Base-by-base conservation (phyloP, 164 flowering plant genomes). In the Warburgia ugandensis region DNA sequence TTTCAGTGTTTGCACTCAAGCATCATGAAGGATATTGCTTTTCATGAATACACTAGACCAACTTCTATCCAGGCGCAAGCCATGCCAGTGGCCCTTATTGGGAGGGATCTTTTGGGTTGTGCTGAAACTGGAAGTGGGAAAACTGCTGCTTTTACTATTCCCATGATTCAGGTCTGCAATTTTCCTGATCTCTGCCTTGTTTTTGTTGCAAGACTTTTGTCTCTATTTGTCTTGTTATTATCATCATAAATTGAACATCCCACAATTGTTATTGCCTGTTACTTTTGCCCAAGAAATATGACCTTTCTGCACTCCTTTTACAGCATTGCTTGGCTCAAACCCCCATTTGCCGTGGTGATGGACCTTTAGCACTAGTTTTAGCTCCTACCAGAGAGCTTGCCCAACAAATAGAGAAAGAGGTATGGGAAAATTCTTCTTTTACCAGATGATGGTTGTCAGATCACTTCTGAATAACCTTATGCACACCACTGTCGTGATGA, bases 331-430 rank as follows among this genome's bases (percentile, higher is more conserved):
- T 77, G 65, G 73, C 75, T 40, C 81, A 78, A 61, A 53, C 76
- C 48, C 71, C 76, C 42, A 56, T 73, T 55, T 55, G 65, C 30
- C 81, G 76, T 39, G 78, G 81, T 57, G 80, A 76, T 65, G 82
- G 82, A 29, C 88, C 84, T 17, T 52, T 77, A 37, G 80, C 80
- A 42, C 55, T 81, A 41, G 79, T 81, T 9, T 52, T 78, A 45
- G 78, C 88, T 43, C 88, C 88, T 33, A 81, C 88, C 6, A 77
- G 88, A 65, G 88, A 81, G 61, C 81, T 77, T 39, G 82, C 88
- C 16, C 79, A 73, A 41, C 83, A 81, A 48, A 77, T 81, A 48
- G 76, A 75, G 59, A 66, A 75, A 59, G 79, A 80, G 64, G 68
- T 68, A 21, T 46, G 41, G 21, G 3, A 16, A 37, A 37, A 3